These are phyloP conservation scores for Neofusicoccum umdonicola DNA, from an alignment of 2,329 filamentous ascomycete species.

Conservation along the genomic window DNA sequence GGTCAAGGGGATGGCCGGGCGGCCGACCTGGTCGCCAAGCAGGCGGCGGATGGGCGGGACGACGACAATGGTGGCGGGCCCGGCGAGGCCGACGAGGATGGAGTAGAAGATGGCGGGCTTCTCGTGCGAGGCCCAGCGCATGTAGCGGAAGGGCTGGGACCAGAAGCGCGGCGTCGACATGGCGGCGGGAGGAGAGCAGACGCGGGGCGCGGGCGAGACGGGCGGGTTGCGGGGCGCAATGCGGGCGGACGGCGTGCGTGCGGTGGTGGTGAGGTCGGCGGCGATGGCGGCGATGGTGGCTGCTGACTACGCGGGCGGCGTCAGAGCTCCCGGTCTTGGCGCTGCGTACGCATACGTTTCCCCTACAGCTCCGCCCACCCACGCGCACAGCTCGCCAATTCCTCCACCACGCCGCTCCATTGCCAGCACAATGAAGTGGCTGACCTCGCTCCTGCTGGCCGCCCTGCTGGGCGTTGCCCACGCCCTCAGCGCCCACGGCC, in stretches of 20 bases:
- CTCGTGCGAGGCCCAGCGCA: constrained; percentile 83
- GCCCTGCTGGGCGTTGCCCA: constrained; percentile 65
- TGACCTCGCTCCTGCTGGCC: constrained; percentile 68
- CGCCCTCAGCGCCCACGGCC: constrained; percentile 76
- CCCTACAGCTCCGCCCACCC: constrained; percentile 25
- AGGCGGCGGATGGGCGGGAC: constrained; percentile 70
- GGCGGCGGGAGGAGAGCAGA: constrained; percentile 24
- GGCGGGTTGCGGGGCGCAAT: not conserved
- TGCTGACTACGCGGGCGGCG: constrained; percentile 10
- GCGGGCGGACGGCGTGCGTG: not conserved
- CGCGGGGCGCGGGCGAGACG: not conserved
- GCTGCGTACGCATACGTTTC: constrained; percentile 35
- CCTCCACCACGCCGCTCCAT: constrained; percentile 23
- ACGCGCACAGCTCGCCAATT: constrained; percentile 16
- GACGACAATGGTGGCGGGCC: constrained; percentile 67
- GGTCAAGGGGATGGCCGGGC: constrained; percentile 72
- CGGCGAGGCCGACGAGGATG: constrained; percentile 67
- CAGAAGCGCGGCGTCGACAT: constrained; percentile 82
- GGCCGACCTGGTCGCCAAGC: constrained; percentile 70
- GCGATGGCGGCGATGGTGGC: not conserved
- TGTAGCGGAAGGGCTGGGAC: constrained; percentile 76
- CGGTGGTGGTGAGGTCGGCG: not conserved
- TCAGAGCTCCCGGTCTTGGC: constrained; percentile 30
- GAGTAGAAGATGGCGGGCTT: constrained; percentile 92
- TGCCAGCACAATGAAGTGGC: constrained; percentile 65